A percentile compares a stretch with the other conserved stretches of the same genome.
Conservation (phyloP, 805 yeast genomes). For the Kodamaea lidongshanica region DNA sequence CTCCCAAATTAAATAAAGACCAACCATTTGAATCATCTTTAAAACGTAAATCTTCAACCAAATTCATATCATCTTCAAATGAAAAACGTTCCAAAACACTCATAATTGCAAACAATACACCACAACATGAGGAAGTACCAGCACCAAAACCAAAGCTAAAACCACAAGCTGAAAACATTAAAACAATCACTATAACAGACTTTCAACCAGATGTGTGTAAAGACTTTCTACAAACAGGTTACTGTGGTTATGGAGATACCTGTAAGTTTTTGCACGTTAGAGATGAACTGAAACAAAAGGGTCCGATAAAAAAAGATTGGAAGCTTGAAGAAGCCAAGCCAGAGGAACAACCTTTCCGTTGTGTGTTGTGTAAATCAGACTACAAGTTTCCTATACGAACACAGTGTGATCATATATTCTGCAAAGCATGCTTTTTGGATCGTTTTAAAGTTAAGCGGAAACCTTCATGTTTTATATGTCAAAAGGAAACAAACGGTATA, state of each 20-base stretch:
- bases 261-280: slow-evolving; percentile 91
- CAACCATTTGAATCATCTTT: neutral
- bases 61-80: no score
- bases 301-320: slow-evolving; percentile 69
- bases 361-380: slow-evolving; percentile 53
- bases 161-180: slow-evolving; percentile 37
- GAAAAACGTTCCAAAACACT: no score
- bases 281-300: slow-evolving; percentile 72
- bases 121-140: slow-evolving; percentile 7
- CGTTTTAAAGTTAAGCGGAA: slow-evolving; percentile 36
- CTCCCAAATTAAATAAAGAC: neutral
- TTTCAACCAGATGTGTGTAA: slow-evolving; percentile 93
- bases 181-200: slow-evolving; percentile 67
- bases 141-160: slow-evolving; percentile 13
- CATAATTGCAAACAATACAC: slow-evolving; percentile 2
- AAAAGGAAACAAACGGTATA: slow-evolving; percentile 53
- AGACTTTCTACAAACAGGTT: slow-evolving; percentile 85
- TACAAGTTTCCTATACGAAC: slow-evolving; percentile 55
- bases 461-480: slow-evolving; percentile 52
- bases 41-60: slow-evolving; percentile 1
- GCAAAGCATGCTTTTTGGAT: slow-evolving; percentile 53
- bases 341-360: slow-evolving; percentile 46
- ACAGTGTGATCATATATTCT: slow-evolving; percentile 57
- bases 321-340: slow-evolving; percentile 34
- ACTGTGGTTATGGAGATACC: slow-evolving; percentile 95